Conservation (phyloP, 768 basidiomycete species). For the Trametes sanguinea region DNA sequence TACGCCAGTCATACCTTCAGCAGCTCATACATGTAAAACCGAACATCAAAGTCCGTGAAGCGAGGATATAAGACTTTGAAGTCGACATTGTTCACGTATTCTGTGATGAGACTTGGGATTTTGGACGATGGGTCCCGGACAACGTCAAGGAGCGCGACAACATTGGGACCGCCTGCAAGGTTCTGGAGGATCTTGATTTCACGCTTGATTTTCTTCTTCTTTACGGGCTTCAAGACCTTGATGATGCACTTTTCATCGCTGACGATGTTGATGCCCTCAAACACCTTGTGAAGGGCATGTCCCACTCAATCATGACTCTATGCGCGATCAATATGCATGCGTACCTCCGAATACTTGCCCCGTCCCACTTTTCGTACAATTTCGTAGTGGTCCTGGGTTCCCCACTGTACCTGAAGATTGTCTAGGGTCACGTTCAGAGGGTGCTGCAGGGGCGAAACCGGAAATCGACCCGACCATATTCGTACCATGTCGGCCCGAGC, state of each 20-base stretch:
- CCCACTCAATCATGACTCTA: not conserved
- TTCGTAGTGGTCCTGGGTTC: conserved; percentile 95
- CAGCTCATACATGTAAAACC: conserved; percentile 95
- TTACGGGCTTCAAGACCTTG: conserved; percentile 98
- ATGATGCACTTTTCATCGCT: conserved; percentile 96
- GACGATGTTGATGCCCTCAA: conserved; percentile 90
- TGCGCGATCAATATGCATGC: conserved; percentile 7
- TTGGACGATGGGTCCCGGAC: conserved; percentile 95
- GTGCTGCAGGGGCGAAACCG: not conserved
- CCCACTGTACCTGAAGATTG: conserved; percentile 97
- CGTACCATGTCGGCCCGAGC: conserved; percentile 90
- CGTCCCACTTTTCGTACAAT: conserved; percentile 95
- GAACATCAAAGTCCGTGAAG: conserved; percentile 93
- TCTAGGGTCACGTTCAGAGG: conserved; percentile 47
- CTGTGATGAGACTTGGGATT: conserved; percentile 94
- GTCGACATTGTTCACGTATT: conserved; percentile 98
- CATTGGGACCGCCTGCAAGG: conserved; percentile 92
- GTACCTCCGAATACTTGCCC: conserved; percentile 93
- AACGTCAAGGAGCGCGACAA: conserved; percentile 91
- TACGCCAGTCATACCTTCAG: conserved; percentile 64
- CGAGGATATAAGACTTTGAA: conserved; percentile 96
- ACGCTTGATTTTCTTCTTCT: conserved; percentile 99
- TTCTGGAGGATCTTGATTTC: conserved; percentile 99
- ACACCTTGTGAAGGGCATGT: conserved; percentile 54
- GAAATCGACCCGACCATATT: conserved; percentile 72